Evolutionary conservation across 768 basidiomycete genomes (phyloP), one percentile per base, ranked within the genome.

Genomic region (Tremella mesenterica): DNA sequence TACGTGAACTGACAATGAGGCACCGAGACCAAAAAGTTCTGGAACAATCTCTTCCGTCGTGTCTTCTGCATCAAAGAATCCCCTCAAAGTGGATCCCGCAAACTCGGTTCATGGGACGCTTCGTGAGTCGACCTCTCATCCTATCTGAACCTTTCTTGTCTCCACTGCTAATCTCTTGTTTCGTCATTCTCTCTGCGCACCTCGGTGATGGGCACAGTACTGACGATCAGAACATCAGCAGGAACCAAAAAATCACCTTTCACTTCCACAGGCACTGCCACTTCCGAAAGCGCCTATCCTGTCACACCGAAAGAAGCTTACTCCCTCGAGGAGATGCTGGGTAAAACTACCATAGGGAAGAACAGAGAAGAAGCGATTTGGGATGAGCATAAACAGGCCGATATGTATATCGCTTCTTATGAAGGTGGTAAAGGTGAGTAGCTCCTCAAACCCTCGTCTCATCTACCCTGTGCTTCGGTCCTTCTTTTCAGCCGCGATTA

Each of bases 11-110:
- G 34, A 36, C 34, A 18, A 36, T 36, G 12, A 68, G 66, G 64
- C 30, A 54, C 60, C 34, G 67, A 71, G 48, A 65, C 65, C 12
- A 67, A 60, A 39, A 45, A 50, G 23, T 69, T 69, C 48, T 71
- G 68, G 43, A 49, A 57, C 34, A 46, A 39, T 3, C 29, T 67
- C 21, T n/a, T 61, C 7, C 55, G 52, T 9, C 36, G 28, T 2
- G 43, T 65, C 30, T 60, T 71, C 55, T 41, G 38, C 14, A n/a
- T 41, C 38, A 14, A 14, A 5, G 5, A 4, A 23, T 23, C 38
- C 8, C n/a, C 38, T n/a, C n/a, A 41, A n/a, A 41, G n/a, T 5
- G 38, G 38, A 5, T n/a, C 38, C 8, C n/a, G 38, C n/a, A 41
- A 41, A 23, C 38, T 41, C 38, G 38, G 38, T n/a, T 41, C 38